Evolutionary conservation across 495 filamentous ascomycete genomes (phyloP).

Genomic region (Penicillium crystallinum): DNA sequence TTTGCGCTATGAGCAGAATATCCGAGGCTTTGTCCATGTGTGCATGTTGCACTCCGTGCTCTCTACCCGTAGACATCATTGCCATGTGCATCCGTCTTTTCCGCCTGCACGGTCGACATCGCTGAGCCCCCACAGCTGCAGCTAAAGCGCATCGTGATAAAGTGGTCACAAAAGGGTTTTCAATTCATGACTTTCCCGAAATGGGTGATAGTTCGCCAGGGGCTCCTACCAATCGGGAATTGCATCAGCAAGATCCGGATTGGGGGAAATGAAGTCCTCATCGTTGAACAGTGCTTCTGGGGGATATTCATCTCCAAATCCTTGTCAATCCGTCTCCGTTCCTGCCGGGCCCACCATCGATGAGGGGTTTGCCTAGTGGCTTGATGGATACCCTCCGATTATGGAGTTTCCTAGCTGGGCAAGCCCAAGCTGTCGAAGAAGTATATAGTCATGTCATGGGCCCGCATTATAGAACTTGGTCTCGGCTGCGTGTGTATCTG

Average conservation of each 20-base stretch:
- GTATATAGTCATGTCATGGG: background rate
- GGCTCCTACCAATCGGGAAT: background rate
- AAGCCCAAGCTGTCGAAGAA: background rate
- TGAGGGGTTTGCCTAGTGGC: background rate
- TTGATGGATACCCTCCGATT: constrained; percentile 7
- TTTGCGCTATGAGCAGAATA: too few species aligned
- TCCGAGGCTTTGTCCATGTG: background rate
- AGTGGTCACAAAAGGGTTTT: background rate
- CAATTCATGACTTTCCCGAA: background rate
- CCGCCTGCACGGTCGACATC: background rate
- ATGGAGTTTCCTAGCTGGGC: background rate
- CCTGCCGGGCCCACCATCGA: background rate
- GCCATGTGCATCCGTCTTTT: background rate
- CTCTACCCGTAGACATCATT: background rate
- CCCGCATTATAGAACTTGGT: background rate
- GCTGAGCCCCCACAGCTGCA: background rate
- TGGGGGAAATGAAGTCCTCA: background rate
- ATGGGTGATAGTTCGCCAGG: background rate
- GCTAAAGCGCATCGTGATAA: background rate
- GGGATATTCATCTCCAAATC: background rate
- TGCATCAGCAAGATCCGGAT: background rate
- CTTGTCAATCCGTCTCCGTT: background rate
- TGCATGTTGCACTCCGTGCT: too few species aligned
- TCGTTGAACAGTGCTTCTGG: background rate
- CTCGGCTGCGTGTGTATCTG: background rate